Base-by-base conservation (phyloP, 495 filamentous ascomycete genomes). In the Endocarpon pusillum region DNA sequence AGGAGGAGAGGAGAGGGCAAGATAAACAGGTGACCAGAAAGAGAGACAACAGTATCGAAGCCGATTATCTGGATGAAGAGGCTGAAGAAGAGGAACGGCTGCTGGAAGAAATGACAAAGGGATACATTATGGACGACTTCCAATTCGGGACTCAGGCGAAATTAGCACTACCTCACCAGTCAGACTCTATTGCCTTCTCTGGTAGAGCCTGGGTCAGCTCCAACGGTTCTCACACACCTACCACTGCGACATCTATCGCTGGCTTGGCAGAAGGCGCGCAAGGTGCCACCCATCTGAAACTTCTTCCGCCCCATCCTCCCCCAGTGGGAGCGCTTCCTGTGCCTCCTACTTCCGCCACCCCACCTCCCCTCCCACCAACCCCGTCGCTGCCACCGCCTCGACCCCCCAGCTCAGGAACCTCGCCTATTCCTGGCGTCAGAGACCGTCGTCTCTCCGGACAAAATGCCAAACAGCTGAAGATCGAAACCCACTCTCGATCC, bases 11-110 rank as follows among this genome's bases (percentile, higher is more conserved):
- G 12, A 53, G 52, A 24, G 53, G 54, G 18, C 53, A 49, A 21
- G 57, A 66, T 28, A 43, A 52, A 37, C 54, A 70, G 27, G 47
- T 45, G 33, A 31, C 47, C 23, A 19, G 42, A 44, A 48, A 58
- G 33, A 47, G 58, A 46, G 49, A 61, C 46, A 36, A 44, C 21
- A 4, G 26, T 16, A 10, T 46, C n/a, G 53, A 59, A 19, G 51
- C 52, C 8, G 60, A 59, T 31, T 64, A 68, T 39, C 65, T 70
- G 34, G 74, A 76, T 32, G 78, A 82, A 25, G 81, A 86, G 37
- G 78, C 74, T n/a, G 81, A 86, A 35, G 83, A 93, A 42, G 89
- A 93, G 49, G 85, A 96, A 47, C 70, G 84, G 23, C 63, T 94
- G 39, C 54, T 97, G 23, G 89, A 97, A 42, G 84, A 94, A 49